Evolutionary conservation across 352 stramenopile species (phyloP).

Genomic region (Thraustochytrium sp.): DNA sequence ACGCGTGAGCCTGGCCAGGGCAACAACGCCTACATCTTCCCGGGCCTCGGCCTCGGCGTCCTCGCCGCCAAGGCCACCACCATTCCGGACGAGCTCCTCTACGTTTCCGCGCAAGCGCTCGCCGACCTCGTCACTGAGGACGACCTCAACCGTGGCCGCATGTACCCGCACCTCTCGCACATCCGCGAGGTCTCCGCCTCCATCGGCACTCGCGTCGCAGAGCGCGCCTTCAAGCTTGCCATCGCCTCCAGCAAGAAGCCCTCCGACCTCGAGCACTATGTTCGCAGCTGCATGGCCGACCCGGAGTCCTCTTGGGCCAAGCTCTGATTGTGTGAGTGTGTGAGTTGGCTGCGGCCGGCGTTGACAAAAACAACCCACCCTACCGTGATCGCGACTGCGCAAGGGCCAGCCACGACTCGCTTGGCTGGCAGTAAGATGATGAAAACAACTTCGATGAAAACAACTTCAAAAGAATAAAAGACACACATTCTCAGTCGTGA

Average conservation of each 20-base stretch:
- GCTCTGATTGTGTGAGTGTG: neutral
- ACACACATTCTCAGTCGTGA: no score
- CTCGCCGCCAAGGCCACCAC: constrained; percentile 68
- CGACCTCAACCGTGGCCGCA: constrained; percentile 60
- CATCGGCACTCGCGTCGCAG: constrained; percentile 4
- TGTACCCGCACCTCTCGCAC: constrained; percentile 71
- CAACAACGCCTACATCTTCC: constrained; percentile 97
- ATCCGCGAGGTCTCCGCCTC: constrained; percentile 42
- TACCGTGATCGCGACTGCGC: no score
- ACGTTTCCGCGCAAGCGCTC: constrained; percentile 53
- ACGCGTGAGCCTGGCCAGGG: constrained; percentile 73
- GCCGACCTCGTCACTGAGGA: constrained; percentile 35
- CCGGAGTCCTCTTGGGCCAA: neutral
- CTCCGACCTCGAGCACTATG: neutral
- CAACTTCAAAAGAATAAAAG: no score
- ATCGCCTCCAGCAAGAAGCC: neutral
- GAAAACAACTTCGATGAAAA: no score
- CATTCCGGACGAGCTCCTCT: constrained; percentile 65
- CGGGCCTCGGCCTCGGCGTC: constrained; percentile 84
- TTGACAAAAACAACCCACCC: no score
- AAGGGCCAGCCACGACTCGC: no score
- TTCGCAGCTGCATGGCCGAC: neutral
- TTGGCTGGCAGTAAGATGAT: no score
- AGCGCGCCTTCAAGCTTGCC: constrained; percentile 25
- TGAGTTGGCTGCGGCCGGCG: no score